These are phyloP conservation scores for Pseudogymnoascus destructans DNA, from an alignment of 2,329 filamentous ascomycete species.

Conservation along the genomic window DNA sequence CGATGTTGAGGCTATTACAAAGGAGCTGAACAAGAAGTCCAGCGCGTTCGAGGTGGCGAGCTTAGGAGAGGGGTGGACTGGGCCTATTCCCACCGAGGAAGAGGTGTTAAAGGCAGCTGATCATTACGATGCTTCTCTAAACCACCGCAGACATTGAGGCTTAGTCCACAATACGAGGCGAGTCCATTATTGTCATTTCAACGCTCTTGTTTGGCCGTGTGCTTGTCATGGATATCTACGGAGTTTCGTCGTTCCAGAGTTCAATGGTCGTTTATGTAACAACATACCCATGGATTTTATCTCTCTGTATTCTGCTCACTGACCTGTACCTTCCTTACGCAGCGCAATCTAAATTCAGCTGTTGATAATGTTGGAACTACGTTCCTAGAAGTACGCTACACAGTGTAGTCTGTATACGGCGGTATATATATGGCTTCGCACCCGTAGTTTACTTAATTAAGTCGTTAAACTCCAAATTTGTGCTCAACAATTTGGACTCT, in stretches of 20 bases:
- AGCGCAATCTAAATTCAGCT: background rate
- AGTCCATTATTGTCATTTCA: background rate
- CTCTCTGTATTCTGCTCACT: background rate
- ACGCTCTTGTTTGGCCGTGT: background rate
- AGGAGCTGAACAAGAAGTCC: conserved; percentile 40
- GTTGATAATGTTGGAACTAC: too few species aligned
- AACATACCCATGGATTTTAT: conserved; percentile 5
- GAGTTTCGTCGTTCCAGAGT: background rate
- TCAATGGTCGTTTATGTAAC: background rate
- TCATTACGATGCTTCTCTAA: background rate
- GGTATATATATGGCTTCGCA: too few species aligned
- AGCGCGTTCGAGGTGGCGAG: conserved; percentile 14
- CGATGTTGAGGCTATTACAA: conserved; percentile 65
- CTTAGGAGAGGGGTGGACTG: conserved; percentile 17
- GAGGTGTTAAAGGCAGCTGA: conserved; percentile 9
- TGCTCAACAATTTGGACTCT: too few species aligned
- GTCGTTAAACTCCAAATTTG: too few species aligned
- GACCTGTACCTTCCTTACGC: background rate
- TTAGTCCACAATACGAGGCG: background rate
- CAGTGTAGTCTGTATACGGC: too few species aligned
- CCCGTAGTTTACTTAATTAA: too few species aligned
- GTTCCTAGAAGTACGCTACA: too few species aligned
- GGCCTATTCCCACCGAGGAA: conserved; percentile 18
- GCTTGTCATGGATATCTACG: background rate
- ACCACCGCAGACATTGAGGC: background rate